A percentile compares a stretch with the other conserved stretches of the same genome.
These are phyloP conservation scores for Phytophthora niederhauseri DNA, from an alignment of 352 stramenopile species.

Conservation along the genomic window DNA sequence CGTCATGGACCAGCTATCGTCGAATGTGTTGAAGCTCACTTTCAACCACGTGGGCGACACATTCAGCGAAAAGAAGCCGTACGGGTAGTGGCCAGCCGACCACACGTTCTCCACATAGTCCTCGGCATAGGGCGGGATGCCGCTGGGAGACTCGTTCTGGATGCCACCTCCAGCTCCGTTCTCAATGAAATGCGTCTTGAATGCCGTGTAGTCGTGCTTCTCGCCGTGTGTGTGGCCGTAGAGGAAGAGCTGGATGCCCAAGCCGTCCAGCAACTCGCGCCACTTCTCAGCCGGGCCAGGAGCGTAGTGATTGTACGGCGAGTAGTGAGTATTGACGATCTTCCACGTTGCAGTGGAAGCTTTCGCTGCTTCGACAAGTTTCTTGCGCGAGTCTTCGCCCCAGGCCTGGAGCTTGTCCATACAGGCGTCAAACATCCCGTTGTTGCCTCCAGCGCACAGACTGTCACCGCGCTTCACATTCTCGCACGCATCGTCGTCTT, in stretches of 20 bases:
- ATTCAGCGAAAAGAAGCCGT: conserved; percentile 72
- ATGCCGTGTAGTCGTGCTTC: conserved; percentile 70
- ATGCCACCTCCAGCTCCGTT: conserved; percentile 79
- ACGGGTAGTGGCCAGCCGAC: conserved; percentile 64
- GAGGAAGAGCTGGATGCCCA: conserved; percentile 69
- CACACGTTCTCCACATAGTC: conserved; percentile 74
- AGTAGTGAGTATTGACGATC: conserved; percentile 88
- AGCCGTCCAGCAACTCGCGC: conserved; percentile 55
- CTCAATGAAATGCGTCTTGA: conserved; percentile 81
- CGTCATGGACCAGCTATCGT: conserved; percentile 63
- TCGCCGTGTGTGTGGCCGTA: conserved; percentile 79
- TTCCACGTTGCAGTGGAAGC: conserved; percentile 82
- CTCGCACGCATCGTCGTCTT: conserved; percentile 59
- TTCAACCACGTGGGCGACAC: conserved; percentile 69
- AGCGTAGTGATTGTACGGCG: conserved; percentile 79
- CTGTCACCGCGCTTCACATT: conserved; percentile 53
- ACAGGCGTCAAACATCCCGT: conserved; percentile 71
- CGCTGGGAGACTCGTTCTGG: conserved; percentile 71
- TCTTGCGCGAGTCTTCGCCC: conserved; percentile 60
- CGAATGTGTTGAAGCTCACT: conserved; percentile 66
- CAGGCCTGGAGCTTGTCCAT: conserved; percentile 67
- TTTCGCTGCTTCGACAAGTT: conserved; percentile 56
- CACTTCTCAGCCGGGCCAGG: conserved; percentile 53
- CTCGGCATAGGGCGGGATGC: conserved; percentile 60
- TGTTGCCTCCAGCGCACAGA: conserved; percentile 59